These are phyloP conservation scores for Saccharomycopsis sp. DNA, from an alignment of 805 yeast species.

Conservation along the genomic window DNA sequence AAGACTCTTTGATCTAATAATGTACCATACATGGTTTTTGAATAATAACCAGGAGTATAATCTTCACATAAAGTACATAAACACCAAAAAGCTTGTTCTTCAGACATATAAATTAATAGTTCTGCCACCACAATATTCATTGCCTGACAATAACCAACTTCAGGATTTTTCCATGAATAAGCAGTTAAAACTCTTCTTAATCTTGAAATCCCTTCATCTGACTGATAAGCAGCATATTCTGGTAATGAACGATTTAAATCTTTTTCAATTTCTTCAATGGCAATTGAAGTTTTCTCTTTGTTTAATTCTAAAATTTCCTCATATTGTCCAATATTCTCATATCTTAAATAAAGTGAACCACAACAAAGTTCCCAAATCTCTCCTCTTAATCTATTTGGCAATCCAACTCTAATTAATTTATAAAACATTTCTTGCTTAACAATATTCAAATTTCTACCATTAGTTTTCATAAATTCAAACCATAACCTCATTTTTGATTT, in stretches of 20 bases:
- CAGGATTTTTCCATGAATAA: slow-evolving; percentile 94
- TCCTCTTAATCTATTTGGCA: slow-evolving; percentile 91
- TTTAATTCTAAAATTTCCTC: slow-evolving; percentile 46
- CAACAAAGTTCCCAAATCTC: slow-evolving; percentile 92
- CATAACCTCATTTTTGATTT: slow-evolving; percentile 81
- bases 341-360: slow-evolving; percentile 73
- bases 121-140: slow-evolving; percentile 92
- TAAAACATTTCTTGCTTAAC: slow-evolving; percentile 68
- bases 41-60: slow-evolving; percentile 89
- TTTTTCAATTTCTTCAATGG: slow-evolving; percentile 93
- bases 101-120: slow-evolving; percentile 73
- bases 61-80: slow-evolving; percentile 70
- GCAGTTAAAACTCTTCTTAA: slow-evolving; percentile 85
- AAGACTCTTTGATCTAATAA: slow-evolving; percentile 87
- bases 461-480: slow-evolving; percentile 79
- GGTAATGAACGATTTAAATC: slow-evolving; percentile 92
- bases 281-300: slow-evolving; percentile 57
- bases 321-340: slow-evolving; percentile 53
- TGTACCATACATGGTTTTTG: slow-evolving; percentile 96
- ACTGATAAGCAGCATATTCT: slow-evolving; percentile 90
- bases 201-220: slow-evolving; percentile 72
- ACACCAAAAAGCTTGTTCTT: slow-evolving; percentile 97
- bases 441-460: slow-evolving; percentile 77
- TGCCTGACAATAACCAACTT: slow-evolving; percentile 97
- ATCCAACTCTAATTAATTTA: slow-evolving; percentile 77